Evolutionary conservation across 129 eudicot species (phyloP), one percentile per base, ranked within the genome.

Genomic region (Artemisia annua): DNA sequence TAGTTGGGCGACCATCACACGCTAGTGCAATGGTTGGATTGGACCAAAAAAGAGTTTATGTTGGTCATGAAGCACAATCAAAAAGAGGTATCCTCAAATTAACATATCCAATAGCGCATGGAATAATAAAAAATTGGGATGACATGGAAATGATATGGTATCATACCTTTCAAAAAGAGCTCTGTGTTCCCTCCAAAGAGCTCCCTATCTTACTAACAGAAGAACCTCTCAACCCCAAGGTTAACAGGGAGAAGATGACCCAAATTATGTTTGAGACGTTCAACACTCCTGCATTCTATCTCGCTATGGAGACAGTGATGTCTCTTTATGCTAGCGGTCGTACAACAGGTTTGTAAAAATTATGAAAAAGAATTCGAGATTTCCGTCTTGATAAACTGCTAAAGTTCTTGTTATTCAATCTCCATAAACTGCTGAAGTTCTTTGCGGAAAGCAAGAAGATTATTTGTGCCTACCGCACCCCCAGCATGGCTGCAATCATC

Each of bases 121-220:
- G 92, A 43, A 87, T 84, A 17, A 87, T 87, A 50, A 81, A 83
- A 83, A 84, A 87, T 82, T 87, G 92, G 92, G 92, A 87, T 71
- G 92, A 87, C 73, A 87, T 87, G 92, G 92, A 87, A 75, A 87
- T 83, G 79, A 87, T 87, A 5, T 87, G 92, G 92, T 88, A 87
- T 87, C 92, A 87, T 60, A 87, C 88, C 13, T 87, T 87, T 78
- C 84, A 84, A 85, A 82, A 87, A 10, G 93, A 87, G 75, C 89
- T 87, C 49, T 89, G 89, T 55, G 93, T 84, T 67, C 89, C 93
- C 50, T 89, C 95, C 52, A 87, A 87, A 59, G 92, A 87, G 78
- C 92, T 84, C 58, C 92, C 92, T 4, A 87, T 87, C 17, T 83
- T 87, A 72, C 84, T 86, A 4, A 86, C 90, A 2, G 87, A 86